Evolutionary conservation across 257 asterid genomes (phyloP).

Genomic region (Oldenlandia corymbosa): DNA sequence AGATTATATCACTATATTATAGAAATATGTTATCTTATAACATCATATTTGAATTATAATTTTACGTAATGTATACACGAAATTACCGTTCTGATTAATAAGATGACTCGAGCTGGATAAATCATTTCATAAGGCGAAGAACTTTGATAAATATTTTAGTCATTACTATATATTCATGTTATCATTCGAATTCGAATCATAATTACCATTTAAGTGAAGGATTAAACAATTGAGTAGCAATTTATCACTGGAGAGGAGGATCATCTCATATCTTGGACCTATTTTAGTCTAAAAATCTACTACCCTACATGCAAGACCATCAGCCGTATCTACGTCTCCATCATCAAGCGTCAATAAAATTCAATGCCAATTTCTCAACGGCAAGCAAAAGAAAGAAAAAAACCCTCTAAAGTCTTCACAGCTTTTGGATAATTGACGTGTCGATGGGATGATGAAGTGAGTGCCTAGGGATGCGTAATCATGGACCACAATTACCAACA

Average conservation of each 20-base stretch:
- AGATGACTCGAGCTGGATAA: too few relatives aligned
- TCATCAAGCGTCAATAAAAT: constrained; percentile 29
- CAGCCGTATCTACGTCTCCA: constrained; percentile 15
- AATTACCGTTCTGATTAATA: too few relatives aligned
- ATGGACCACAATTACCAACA: constrained; percentile 28
- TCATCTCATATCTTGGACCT: constrained; percentile 19
- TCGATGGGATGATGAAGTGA: constrained; percentile 16
- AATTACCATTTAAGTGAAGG: too few relatives aligned
- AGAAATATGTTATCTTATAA: too few relatives aligned
- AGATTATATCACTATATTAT: too few relatives aligned
- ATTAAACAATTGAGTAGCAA: constrained; percentile 9
- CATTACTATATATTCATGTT: too few relatives aligned
- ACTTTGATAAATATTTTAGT: too few relatives aligned
- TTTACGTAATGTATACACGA: too few relatives aligned
- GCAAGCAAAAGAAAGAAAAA: constrained; percentile 36
- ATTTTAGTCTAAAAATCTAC: too few relatives aligned
- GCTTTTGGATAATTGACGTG: constrained; percentile 30
- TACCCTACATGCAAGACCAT: constrained; percentile 33
- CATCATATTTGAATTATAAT: too few relatives aligned
- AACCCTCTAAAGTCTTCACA: constrained; percentile 13
- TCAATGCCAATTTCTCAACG: constrained; percentile 22
- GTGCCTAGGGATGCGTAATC: constrained; percentile 31
- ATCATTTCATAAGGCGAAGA: too few relatives aligned
- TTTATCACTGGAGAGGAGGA: constrained; percentile 14
- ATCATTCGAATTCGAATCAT: too few relatives aligned